Evolutionary conservation across 768 basidiomycete species (phyloP), one percentile per base, ranked within the genome.

Genomic region (Trametopsis cervina): DNA sequence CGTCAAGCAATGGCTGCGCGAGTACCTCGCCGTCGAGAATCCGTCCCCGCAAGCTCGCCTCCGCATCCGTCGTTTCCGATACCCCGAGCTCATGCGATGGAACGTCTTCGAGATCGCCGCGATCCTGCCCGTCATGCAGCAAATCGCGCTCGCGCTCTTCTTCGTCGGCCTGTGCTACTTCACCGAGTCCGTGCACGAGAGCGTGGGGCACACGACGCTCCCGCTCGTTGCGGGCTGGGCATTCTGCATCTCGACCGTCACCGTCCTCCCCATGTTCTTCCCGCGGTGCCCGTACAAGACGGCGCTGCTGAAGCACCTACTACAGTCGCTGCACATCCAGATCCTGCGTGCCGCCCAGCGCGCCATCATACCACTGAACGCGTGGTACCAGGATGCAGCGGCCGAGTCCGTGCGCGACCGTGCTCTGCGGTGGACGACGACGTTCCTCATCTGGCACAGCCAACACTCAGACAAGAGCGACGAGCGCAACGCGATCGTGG

Each of bases 221-320:
- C 39, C 46, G 1, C 26, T 47, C 2, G 40, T 47, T 12, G 24
- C 24, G 3, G 46, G 37, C 1, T 47, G 46, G 46, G 46, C 46
- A 1, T 47, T 47, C 20, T 47, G 38, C 17, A 1, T 47, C 39
- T 13, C 23, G 2, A 12, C 13, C 1, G 42, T 39, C 10, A 24
- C 39, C 18, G 13, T 51, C 9, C 44, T 38, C 1, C 50, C 50
- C 2, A 24, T 40, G 1, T 41, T 46, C 27, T 46, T 44, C 7
- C 43, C 50, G 11, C 44, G 50, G 5, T 51, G 50, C 29, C 50
- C 50, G 10, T 51, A 40, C 44, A 51, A 51, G 33, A 46, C 33
- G 1, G 40, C 43, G 1, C 17, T 40, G 1, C 36, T 50, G n/a
- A 44, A 50, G 46, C 20, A 26, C 25, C 9, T 38, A 6, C 10